Percentiles rank a stretch among this genome's conserved stretches.
These are phyloP conservation scores for Odontarrhena argentea DNA, from an alignment of 345 rosid genomes.

Conservation along the genomic window DNA sequence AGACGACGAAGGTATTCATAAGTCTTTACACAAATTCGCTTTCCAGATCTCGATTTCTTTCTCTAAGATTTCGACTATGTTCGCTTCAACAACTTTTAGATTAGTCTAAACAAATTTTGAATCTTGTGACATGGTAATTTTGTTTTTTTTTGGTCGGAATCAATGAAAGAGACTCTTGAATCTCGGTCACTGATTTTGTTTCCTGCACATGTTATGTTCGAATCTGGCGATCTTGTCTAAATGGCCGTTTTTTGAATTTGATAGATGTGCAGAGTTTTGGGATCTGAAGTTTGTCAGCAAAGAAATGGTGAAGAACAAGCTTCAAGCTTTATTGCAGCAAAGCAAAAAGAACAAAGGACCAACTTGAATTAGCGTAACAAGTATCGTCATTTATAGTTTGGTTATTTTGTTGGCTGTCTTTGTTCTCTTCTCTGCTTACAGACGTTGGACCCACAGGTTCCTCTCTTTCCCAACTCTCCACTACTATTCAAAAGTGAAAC, in stretches of 20 bases:
- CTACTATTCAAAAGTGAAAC: not conserved
- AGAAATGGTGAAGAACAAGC: conserved; percentile 81
- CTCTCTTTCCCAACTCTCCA: not conserved
- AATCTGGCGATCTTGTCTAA: conserved; percentile 17
- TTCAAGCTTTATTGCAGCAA: conserved; percentile 69
- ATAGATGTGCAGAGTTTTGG: conserved; percentile 8
- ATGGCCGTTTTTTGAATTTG: too few relatives aligned
- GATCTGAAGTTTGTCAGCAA: too few relatives aligned
- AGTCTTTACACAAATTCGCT: too few relatives aligned
- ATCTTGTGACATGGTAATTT: not conserved
- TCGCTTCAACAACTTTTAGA: not conserved
- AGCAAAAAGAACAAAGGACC: conserved; percentile 83
- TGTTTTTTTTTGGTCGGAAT: conserved; percentile 2
- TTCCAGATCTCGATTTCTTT: not conserved
- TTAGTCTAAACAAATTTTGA: not conserved
- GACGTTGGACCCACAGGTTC: conserved; percentile 63
- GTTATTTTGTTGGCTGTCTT: conserved; percentile 50
- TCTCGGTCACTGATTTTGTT: conserved; percentile 10
- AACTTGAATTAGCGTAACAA: conserved; percentile 54
- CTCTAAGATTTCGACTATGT: not conserved
- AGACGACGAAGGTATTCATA: not conserved
- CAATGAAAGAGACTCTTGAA: not conserved
- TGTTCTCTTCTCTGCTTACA: conserved; percentile 62
- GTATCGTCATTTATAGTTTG: conserved; percentile 49
- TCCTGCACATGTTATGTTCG: not conserved